phyloP scores from a whole-genome alignment of 2,329 filamentous ascomycete species.

The Fusarium penzigii region DNA sequence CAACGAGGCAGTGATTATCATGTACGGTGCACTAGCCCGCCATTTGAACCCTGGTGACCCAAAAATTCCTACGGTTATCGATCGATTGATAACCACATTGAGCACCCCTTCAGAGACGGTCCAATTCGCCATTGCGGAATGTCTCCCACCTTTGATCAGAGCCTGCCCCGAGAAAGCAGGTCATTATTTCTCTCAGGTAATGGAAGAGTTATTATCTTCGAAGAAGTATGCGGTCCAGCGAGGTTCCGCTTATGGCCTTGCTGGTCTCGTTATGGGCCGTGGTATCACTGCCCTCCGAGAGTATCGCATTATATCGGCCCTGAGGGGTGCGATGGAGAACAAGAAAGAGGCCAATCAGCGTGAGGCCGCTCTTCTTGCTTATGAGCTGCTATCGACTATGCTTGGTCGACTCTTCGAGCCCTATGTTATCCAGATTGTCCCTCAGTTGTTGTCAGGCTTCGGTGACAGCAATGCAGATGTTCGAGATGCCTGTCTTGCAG shows the following conservation, averaged over 20 bases:
- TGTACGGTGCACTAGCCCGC: conserved; percentile 90
- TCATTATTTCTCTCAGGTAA: conserved; percentile 77
- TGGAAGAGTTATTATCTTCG: conserved; percentile 79
- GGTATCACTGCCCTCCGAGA: conserved; percentile 82
- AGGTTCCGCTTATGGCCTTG: conserved; percentile 92
- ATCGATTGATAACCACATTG: conserved; percentile 80
- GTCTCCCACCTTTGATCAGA: conserved; percentile 85
- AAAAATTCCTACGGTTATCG: conserved; percentile 85
- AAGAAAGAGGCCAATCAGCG: conserved; percentile 90
- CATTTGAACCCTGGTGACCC: conserved; percentile 84
- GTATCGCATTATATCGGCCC: conserved; percentile 79
- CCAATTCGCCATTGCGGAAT: conserved; percentile 94
- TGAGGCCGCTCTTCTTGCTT: conserved; percentile 85
- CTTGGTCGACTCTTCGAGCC: conserved; percentile 91
- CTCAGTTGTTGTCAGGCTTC: conserved; percentile 84
- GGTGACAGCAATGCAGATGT: conserved; percentile 88
- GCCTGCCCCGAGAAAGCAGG: conserved; percentile 76
- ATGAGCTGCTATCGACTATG: conserved; percentile 84
- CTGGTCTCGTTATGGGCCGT: conserved; percentile 85
- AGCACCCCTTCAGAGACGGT: conserved; percentile 96
- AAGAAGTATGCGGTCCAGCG: conserved; percentile 93
- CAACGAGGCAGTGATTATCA: conserved; percentile 95
- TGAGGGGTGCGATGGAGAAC: conserved; percentile 85
- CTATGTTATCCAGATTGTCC: conserved; percentile 93
- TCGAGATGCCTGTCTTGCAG: conserved; percentile 87